Evolutionary conservation across 139 green algal species (phyloP).

Genomic region (Chlorella sp.): DNA sequence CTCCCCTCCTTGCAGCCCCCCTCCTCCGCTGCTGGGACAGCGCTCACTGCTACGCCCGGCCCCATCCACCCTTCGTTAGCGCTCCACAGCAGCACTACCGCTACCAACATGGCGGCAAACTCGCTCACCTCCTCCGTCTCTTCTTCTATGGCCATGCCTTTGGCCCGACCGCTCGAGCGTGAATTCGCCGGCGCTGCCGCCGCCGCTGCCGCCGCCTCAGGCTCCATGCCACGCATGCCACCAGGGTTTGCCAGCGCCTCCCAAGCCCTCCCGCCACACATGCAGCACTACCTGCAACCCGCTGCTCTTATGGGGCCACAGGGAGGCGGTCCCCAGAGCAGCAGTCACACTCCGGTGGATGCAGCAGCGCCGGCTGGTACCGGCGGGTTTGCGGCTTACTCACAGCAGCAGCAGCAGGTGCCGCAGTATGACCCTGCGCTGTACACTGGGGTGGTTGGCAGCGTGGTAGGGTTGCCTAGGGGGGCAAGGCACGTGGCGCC

Average conservation of each 20-base stretch:
- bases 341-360: too few relatives aligned
- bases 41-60: background rate
- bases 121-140: background rate
- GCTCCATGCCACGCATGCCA: too few relatives aligned
- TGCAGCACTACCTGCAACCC: too few relatives aligned
- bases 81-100: background rate
- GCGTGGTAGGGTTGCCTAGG: background rate
- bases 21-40: background rate
- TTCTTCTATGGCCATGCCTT: too few relatives aligned
- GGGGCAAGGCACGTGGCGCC: too few relatives aligned
- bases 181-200: constrained; percentile 5
- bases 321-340: too few relatives aligned
- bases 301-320: too few relatives aligned
- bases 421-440: background rate
- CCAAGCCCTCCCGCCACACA: too few relatives aligned
- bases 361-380: background rate
- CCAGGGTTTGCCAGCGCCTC: too few relatives aligned
- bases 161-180: constrained; percentile 9
- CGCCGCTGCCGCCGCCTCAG: background rate
- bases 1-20: background rate
- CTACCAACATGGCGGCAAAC: background rate
- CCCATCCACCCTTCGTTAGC: background rate
- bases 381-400: background rate
- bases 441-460: background rate
- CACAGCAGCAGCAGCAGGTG: background rate